Conservation (phyloP, 148 eudicot species). For the Bassia scoparia region DNA sequence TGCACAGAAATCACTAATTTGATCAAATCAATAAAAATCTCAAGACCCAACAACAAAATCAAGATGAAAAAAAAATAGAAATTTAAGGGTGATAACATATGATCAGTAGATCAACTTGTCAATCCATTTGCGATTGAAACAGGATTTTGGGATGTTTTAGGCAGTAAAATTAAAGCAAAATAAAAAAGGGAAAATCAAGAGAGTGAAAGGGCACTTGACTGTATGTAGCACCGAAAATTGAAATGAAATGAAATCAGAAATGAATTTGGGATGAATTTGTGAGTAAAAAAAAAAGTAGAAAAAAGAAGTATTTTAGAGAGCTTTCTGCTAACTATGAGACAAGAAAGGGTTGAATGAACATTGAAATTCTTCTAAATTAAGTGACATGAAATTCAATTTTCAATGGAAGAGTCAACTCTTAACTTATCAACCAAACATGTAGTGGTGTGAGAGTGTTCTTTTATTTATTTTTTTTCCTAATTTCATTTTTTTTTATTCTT, state of each 20-base stretch:
- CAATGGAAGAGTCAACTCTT: neutral
- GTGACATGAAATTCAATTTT: neutral
- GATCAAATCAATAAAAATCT: neutral
- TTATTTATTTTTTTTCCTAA: too few relatives aligned
- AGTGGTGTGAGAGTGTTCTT: too few relatives aligned
- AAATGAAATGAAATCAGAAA: neutral
- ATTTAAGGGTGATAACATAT: neutral
- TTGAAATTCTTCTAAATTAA: neutral
- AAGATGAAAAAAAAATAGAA: neutral
- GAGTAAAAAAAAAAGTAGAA: neutral
- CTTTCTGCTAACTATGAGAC: neutral
- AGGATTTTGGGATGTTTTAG: neutral
- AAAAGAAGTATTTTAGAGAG: neutral
- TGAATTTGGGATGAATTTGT: neutral
- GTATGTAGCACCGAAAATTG: neutral
- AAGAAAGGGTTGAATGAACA: neutral
- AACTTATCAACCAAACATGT: too few relatives aligned
- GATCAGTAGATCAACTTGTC: slow-evolving; percentile 2
- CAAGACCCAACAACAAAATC: neutral
- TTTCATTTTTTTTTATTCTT: too few relatives aligned
- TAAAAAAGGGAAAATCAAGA: slow-evolving; percentile 2
- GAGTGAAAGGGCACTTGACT: neutral
- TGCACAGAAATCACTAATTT: neutral
- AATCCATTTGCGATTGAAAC: slow-evolving; percentile 17
- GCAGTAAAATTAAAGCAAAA: slow-evolving; percentile 8